A percentile compares a stretch with the other conserved stretches of the same genome.
phyloP scores from a whole-genome alignment of 2,329 filamentous ascomycete genomes.

The Fusarium pseudocircinatum region DNA sequence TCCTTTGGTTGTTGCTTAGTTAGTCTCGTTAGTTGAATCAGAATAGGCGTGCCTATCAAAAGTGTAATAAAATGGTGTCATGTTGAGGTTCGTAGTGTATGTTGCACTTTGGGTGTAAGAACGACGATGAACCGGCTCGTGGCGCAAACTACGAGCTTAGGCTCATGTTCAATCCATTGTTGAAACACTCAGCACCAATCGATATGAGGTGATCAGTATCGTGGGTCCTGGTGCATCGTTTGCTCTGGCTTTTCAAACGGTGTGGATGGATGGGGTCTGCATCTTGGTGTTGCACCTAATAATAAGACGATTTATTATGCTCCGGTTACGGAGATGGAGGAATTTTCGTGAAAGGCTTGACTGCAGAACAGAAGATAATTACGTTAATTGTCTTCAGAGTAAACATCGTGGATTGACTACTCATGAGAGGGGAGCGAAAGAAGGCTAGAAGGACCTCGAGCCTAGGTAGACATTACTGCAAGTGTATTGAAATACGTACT shows the following conservation, averaged over 20 bases:
- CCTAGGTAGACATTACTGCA: not conserved
- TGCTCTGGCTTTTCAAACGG: constrained; percentile 8
- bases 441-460: not conserved
- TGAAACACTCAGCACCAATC: constrained; percentile 30
- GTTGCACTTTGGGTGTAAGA: not conserved
- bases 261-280: constrained; percentile 25
- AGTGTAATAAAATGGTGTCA: not conserved
- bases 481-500: not conserved
- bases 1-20: constrained; percentile 11
- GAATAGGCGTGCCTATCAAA: not conserved
- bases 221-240: constrained; percentile 23
- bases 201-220: constrained; percentile 39
- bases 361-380: not conserved
- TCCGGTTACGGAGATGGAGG: constrained; percentile 5
- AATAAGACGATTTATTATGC: constrained; percentile 2
- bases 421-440: not conserved
- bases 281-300: not conserved
- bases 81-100: not conserved
- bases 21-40: constrained; percentile 19
- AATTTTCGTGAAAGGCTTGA: not conserved
- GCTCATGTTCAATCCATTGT: not conserved
- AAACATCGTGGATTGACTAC: not conserved
- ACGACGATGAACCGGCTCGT: not conserved
- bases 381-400: not conserved
- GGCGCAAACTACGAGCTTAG: constrained; percentile 1